Percentiles rank a stretch among this genome's conserved stretches.
These are phyloP conservation scores for Oryza officinalis DNA, from an alignment of 176 grass and related monocot species.

Conservation along the genomic window DNA sequence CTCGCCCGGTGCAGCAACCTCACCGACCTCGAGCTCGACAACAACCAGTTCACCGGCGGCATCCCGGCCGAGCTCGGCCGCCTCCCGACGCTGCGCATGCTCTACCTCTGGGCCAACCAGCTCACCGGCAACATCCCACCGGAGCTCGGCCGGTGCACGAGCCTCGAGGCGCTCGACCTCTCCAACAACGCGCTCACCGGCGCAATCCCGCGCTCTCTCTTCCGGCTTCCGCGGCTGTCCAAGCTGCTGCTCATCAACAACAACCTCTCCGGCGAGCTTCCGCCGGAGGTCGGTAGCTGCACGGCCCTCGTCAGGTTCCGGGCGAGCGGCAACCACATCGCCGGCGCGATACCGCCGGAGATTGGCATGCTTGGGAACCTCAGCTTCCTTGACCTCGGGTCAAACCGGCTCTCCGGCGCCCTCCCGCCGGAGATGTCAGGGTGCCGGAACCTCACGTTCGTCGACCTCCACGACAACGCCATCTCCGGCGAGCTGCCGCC, in stretches of 20 bases:
- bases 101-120: conserved; percentile 78
- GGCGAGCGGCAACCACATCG: conserved; percentile 57
- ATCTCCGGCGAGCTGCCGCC: conserved; percentile 54
- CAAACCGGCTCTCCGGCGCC: conserved; percentile 56
- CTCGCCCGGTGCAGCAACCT: conserved; percentile 66
- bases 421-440: conserved; percentile 54
- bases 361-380: conserved; percentile 55
- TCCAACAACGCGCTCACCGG: conserved; percentile 65
- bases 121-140: conserved; percentile 61
- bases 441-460: conserved; percentile 72
- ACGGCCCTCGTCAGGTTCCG: conserved; percentile 62
- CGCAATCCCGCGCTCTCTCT: conserved; percentile 42
- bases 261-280: conserved; percentile 49
- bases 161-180: conserved; percentile 68
- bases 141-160: conserved; percentile 65
- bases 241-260: conserved; percentile 73
- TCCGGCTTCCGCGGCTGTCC: conserved; percentile 48
- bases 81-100: conserved; percentile 54
- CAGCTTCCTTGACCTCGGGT: conserved; percentile 76
- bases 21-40: conserved; percentile 79
- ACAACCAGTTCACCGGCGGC: conserved; percentile 74
- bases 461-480: conserved; percentile 76
- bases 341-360: conserved; percentile 48
- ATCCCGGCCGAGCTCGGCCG: conserved; percentile 50
- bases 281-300: conserved; percentile 59